Evolutionary conservation across 2,329 filamentous ascomycete genomes (phyloP), one percentile per base, ranked within the genome.

Genomic region (Botrytis paeoniae): DNA sequence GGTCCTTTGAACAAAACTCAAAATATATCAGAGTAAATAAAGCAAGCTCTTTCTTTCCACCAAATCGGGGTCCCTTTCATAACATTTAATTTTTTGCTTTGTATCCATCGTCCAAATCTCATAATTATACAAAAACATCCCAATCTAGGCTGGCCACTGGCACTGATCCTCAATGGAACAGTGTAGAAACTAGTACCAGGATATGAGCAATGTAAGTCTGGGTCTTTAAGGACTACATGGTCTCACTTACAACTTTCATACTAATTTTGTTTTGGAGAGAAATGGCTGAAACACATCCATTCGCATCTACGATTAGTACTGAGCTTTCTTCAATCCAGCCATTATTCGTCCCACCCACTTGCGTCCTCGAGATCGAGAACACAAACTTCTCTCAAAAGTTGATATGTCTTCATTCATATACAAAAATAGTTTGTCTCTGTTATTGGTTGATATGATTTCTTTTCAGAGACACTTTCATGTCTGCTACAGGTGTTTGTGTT

Each of bases 291-390:
- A 71, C 75, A 14, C 80, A 79, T 59, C 79, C 81, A 10, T 76
- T 77, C 22, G 78, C 78, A 10, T 64, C 76, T 65, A 79, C 81
- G 6, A 76, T 77, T 39, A 79, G 77, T 41, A 79, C 75, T 54
- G 78, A 81, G 59, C 75, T 81, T 14, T 80, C 79, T 43, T 4
- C 78, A 20, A 80, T 81, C 16, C 78, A 81, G 71, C 78, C 80
- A 1, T 82, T 82, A 12, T 85, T 85, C 79, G 85, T 90, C 14
- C 88, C 88, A 1, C 82, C 84, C 57, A 92, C 41, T 76, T 87
- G 89, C 75, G 84, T 86, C 68, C 92, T 92, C 76, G 85, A 90
- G 65, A 86, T 92, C 62, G 89, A 92, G 78, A 89, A 92, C 77
- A 86, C 76, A 9, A 76, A 76, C 74, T 2, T 79, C 76, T 39